A percentile compares a stretch with the other conserved stretches of the same genome.
Conservation (phyloP, 768 basidiomycete genomes). For the Nevesoporus exiguus region DNA sequence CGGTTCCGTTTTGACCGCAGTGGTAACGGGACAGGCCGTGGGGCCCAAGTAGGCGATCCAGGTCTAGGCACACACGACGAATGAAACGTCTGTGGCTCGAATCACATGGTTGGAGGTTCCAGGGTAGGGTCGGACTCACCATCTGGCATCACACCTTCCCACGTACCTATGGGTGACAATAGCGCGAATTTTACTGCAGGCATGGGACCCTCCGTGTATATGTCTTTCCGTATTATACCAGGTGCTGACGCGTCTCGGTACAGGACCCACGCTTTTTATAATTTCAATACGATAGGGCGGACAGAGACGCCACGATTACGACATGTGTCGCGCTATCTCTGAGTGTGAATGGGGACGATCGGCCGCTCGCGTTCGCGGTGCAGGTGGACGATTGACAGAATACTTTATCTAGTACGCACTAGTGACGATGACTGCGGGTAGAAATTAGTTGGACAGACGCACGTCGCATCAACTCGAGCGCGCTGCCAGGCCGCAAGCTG, state of each 20-base stretch:
- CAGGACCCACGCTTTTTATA: conserved; percentile 35
- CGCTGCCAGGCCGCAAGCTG: too few species aligned
- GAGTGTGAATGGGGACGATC: not conserved
- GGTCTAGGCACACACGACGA: not conserved
- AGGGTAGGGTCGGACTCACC: conserved; percentile 34
- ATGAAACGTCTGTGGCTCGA: conserved; percentile 45
- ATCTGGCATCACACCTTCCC: conserved; percentile 54
- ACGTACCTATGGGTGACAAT: conserved; percentile 25
- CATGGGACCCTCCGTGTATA: conserved; percentile 32
- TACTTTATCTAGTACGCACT: not conserved
- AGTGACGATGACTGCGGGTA: not conserved
- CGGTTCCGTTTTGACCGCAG: conserved; percentile 64
- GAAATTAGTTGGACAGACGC: not conserved
- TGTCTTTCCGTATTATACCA: not conserved
- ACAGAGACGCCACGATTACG: not conserved
- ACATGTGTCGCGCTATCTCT: not conserved
- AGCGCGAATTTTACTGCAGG: conserved; percentile 41
- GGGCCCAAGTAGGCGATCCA: not conserved
- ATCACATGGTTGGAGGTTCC: conserved; percentile 53
- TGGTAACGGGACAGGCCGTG: conserved; percentile 26
- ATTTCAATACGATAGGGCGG: conserved; percentile 4
- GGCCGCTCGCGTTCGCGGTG: not conserved
- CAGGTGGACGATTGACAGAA: not conserved
- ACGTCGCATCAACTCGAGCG: not conserved
- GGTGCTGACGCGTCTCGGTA: not conserved